phyloP scores from a whole-genome alignment of 139 green algal species.

The Dunaliella primolecta region DNA sequence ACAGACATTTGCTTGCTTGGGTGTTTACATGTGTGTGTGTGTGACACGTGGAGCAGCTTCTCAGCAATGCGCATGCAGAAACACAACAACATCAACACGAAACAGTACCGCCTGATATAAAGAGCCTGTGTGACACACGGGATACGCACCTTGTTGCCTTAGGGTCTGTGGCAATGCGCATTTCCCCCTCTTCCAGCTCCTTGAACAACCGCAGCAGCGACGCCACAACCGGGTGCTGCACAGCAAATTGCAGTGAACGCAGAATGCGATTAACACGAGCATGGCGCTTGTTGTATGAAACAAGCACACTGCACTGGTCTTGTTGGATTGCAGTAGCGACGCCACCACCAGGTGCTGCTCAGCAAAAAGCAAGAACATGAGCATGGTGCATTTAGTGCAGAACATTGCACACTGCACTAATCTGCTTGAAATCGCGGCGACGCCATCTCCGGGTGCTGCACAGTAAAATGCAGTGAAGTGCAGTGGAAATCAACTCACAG shows the following conservation, averaged over 20 bases:
- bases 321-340: slow-evolving; percentile 51
- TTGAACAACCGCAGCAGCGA: slow-evolving; percentile 55
- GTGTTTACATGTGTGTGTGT: slow-evolving; percentile 23
- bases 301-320: no score
- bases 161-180: not conserved
- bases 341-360: slow-evolving; percentile 43
- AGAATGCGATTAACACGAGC: no score
- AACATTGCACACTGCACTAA: no score
- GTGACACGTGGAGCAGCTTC: not conserved
- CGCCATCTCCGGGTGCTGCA: slow-evolving; percentile 52
- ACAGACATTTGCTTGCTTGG: no score
- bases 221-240: slow-evolving; percentile 43
- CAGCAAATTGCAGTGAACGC: no score
- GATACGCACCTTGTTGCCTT: not conserved
- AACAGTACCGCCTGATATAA: not conserved
- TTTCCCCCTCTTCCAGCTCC: slow-evolving; percentile 23
- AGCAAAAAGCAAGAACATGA: no score
- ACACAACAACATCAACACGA: not conserved
- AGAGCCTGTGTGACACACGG: not conserved
- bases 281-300: no score
- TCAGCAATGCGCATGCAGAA: not conserved
- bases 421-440: no score
- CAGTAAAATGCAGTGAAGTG: no score
- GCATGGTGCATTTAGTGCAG: no score
- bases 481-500: no score